Conservation (phyloP, 2,329 filamentous ascomycete species). For the Venturia carpophila region DNA sequence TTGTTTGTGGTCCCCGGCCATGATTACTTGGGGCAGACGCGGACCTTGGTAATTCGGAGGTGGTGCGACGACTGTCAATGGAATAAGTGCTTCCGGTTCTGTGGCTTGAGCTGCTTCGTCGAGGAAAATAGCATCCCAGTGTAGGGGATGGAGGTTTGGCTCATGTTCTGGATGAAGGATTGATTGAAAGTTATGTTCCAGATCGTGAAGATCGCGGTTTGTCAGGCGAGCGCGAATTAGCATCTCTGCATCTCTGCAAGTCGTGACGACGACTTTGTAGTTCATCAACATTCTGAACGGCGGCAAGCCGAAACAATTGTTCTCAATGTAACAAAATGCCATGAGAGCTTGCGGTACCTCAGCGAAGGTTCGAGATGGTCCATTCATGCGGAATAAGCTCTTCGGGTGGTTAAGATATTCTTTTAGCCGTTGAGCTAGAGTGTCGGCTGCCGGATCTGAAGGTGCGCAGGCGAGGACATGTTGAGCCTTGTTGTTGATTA, state of each 20-base stretch:
- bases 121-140: conserved; percentile 39
- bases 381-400: conserved; percentile 38
- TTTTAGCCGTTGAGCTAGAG: conserved; percentile 34
- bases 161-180: conserved; percentile 27
- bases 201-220: conserved; percentile 34
- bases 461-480: conserved; percentile 40
- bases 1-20: conserved; percentile 41
- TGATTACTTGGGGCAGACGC: conserved; percentile 33
- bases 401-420: conserved; percentile 28
- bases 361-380: conserved; percentile 33
- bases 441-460: conserved; percentile 42
- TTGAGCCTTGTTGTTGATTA: conserved; percentile 16
- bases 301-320: conserved; percentile 37
- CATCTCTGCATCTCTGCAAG: conserved; percentile 36
- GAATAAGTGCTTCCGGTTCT: conserved; percentile 36
- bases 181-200: conserved; percentile 30
- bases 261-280: conserved; percentile 38
- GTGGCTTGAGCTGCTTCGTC: conserved; percentile 42
- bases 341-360: conserved; percentile 37
- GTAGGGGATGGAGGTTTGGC: conserved; percentile 25
- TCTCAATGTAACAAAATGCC: conserved; percentile 33
- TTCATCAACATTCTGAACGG: conserved; percentile 33
- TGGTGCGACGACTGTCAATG: conserved; percentile 35
- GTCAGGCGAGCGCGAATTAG: conserved; percentile 37
- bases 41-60: conserved; percentile 25